Evolutionary conservation across 306 rosid species (phyloP).

Genomic region (Sphenostylis stenocarpa): DNA sequence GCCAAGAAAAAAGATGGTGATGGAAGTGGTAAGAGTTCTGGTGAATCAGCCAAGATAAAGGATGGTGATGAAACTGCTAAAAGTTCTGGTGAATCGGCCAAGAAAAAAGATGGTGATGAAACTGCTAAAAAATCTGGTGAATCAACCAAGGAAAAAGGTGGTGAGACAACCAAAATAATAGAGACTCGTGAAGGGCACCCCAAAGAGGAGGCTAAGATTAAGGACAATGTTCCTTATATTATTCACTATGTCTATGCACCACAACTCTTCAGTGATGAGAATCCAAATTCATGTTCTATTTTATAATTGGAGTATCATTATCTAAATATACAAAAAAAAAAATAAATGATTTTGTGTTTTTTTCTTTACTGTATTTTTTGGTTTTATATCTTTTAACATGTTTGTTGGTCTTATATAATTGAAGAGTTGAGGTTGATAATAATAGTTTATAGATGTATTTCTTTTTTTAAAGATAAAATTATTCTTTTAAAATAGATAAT

Average conservation of each 20-base stretch:
- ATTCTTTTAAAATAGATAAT: too few relatives aligned
- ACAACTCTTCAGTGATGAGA: conserved; percentile 72
- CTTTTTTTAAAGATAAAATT: too few relatives aligned
- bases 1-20: conserved; percentile 29
- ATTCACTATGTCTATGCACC: conserved; percentile 85
- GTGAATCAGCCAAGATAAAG: conserved; percentile 5
- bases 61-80: too few relatives aligned
- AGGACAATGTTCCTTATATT: conserved; percentile 64
- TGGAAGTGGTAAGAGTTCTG: too few relatives aligned
- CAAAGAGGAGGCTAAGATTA: conserved; percentile 51
- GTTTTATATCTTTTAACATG: too few relatives aligned
- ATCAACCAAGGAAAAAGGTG: conserved; percentile 10
- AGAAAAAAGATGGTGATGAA: not conserved
- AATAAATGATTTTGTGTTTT: too few relatives aligned
- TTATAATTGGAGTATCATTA: conserved; percentile 21
- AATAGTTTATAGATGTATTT: too few relatives aligned
- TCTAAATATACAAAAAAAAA: not conserved
- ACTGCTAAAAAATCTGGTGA: not conserved
- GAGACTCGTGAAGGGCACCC: conserved; percentile 23
- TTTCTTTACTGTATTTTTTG: too few relatives aligned
- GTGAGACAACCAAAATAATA: conserved; percentile 33
- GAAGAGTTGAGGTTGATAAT: too few relatives aligned
- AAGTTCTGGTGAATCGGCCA: not conserved
- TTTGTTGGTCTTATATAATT: too few relatives aligned
- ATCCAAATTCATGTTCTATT: conserved; percentile 77